These are phyloP conservation scores for Dipodascus geniculatus DNA, from an alignment of 805 yeast genomes.

Conservation along the genomic window DNA sequence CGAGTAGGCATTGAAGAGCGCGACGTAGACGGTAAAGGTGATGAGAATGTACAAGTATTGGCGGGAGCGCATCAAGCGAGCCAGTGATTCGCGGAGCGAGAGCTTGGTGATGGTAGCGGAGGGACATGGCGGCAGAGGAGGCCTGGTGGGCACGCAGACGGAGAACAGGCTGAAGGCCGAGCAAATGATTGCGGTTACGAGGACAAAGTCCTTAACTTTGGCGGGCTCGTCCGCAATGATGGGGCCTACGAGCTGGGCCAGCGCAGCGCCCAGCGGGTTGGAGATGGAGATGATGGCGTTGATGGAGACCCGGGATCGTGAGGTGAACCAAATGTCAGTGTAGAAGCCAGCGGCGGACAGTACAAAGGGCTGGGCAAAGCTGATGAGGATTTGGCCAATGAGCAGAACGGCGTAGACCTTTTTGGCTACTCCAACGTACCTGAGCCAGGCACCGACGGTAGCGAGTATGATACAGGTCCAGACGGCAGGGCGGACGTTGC, in stretches of 20 bases:
- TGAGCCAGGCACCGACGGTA: conserved; percentile 21
- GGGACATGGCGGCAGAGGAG: conserved; percentile 23
- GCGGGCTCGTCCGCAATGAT: conserved; percentile 16
- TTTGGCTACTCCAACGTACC: conserved; percentile 21
- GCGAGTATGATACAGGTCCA: conserved; percentile 16
- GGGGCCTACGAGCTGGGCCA: conserved; percentile 25
- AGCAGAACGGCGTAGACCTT: conserved; percentile 21
- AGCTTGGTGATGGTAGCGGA: conserved; percentile 21
- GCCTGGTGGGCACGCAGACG: conserved; percentile 16
- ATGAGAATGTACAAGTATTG: conserved; percentile 12
- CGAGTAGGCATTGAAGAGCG: conserved; percentile 24
- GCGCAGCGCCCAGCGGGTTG: conserved; percentile 26
- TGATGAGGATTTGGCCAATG: conserved; percentile 26
- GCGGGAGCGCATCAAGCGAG: conserved; percentile 9
- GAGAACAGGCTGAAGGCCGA: conserved; percentile 14
- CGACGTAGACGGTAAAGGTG: conserved; percentile 23
- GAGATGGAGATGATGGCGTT: conserved; percentile 25
- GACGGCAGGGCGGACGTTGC: conserved; percentile 17
- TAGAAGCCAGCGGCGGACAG: conserved; percentile 22
- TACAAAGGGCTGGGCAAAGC: conserved; percentile 26
- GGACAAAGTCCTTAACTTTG: conserved; percentile 16
- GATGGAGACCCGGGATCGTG: conserved; percentile 24
- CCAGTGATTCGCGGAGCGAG: conserved; percentile 14
- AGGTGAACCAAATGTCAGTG: conserved; percentile 25
- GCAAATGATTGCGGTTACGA: conserved; percentile 17